Evolutionary conservation across 805 yeast species (phyloP), one percentile per base, ranked within the genome.

Genomic region (Nakazawaea anatomiae): DNA sequence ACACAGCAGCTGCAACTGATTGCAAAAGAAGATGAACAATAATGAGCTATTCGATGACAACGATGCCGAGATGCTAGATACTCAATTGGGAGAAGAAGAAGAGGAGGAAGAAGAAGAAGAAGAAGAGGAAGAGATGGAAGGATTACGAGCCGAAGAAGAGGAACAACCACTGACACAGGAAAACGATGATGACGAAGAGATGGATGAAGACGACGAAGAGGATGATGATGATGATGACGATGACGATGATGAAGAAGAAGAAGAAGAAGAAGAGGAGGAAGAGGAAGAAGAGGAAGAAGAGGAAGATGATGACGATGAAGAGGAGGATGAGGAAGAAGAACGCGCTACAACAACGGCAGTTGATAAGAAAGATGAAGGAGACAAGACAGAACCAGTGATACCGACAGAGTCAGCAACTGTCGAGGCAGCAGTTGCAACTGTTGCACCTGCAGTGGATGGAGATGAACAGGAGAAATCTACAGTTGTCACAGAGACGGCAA

Each of bases 211-310:
- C 2, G 66, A 55, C 4, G 63, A 57, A 1, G 61, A 50, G 12
- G 62, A 58, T 2, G 64, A 54, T 7, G 62, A 58, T 5, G 62
- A 56, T 6, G 65, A 54, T 2, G 66, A 58, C 6, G 64, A 59
- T 8, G 68, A 58, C 7, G 66, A 57, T 8, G 69, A 57, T 6
- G 68, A 60, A 0, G 66, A 62, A 11, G 66, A 58, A 9, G 67
- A 58, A 3, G 64, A 57, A 1, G 66, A 56, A 6, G 63, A 59
- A 8, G 64, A 59, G 6, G 66, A 54, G 1, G 65, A 59, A 5
- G 62, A 49, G 1, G 64, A 57, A 2, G 63, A 55, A 8, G 57
- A 52, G 11, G 55, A 53, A 3, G 62, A 60, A 3, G 66, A 59
- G 1, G 66, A 50, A 3, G 62, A 52, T 7, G 60, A 48, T 46